Conservation (phyloP, 306 rosid species). For the Fagus sylvatica region DNA sequence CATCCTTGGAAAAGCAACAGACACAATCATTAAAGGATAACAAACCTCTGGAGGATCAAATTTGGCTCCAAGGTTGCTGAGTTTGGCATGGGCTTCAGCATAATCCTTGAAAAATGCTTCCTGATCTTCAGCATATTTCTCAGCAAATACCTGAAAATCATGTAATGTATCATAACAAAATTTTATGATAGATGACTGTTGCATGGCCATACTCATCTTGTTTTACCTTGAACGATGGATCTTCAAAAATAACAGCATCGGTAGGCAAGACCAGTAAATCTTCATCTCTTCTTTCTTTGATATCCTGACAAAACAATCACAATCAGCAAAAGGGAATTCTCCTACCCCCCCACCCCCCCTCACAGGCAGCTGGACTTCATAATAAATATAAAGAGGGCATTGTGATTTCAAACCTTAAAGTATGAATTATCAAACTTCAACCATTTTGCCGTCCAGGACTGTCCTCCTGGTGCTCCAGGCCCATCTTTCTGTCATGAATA, state of each 20-base stretch:
- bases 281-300: constrained; percentile 84
- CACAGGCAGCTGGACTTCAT: constrained; percentile 7
- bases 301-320: constrained; percentile 60
- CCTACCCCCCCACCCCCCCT: neutral
- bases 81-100: constrained; percentile 99
- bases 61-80: constrained; percentile 91
- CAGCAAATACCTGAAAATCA: constrained; percentile 71
- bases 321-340: constrained; percentile 31
- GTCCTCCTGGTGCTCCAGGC: constrained; percentile 99
- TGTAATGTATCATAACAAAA: neutral
- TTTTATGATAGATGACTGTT: constrained; percentile 4
- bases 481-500: constrained; percentile 74
- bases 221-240: constrained; percentile 85
- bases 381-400: constrained; percentile 4
- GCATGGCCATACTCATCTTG: constrained; percentile 5
- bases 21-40: constrained; percentile 3
- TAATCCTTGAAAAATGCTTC: constrained; percentile 92
- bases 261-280: constrained; percentile 92
- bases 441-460: constrained; percentile 96
- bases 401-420: constrained; percentile 65
- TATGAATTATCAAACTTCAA: constrained; percentile 94
- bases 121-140: constrained; percentile 87
- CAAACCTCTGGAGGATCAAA: constrained; percentile 97
- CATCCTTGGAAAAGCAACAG: constrained; percentile 7
- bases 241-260: constrained; percentile 91